Evolutionary conservation across 2,329 filamentous ascomycete species (phyloP), one percentile per base, ranked within the genome.

Genomic region (Cercospora sp.): DNA sequence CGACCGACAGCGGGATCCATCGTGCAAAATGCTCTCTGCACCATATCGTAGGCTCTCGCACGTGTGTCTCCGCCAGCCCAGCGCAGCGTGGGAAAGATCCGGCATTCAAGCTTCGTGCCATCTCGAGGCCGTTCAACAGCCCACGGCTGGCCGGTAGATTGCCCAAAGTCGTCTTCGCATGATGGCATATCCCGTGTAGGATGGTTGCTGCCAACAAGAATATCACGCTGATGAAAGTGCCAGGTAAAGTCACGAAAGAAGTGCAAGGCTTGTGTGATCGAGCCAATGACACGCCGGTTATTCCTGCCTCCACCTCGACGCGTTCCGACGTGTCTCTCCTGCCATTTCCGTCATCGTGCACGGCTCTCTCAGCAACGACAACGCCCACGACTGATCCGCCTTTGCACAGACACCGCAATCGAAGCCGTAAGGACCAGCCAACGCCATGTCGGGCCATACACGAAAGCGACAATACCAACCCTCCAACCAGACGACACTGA

Each of bases 401-500:
- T 53, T 26, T 26, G 24, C 49, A 26, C 10, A 53, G 49, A 53
- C 21, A 53, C 13, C 49, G 12, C 24, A 30, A 53, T 2, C 13
- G 24, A 28, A 16, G 49, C 49, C 13, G 49, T n/a, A 8, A 28
- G 28, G 3, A 53, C 49, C 24, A 28, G 49, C 21, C 24, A 53
- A 53, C n/a, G n/a, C 16, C 61, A 63, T 65, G 62, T 43, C 62
- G 21, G 61, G n/a, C 28, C 77, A 79, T 66, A 70, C 71, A 67
- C 77, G 74, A 72, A 84, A 84, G 76, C 78, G 80, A 63, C 80
- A 76, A 65, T 82, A 78, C 75, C 82, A 82, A 73, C 81, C 82
- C 12, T 78, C 79, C 61, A 71, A 66, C 67, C 71, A 72, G 49
- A 68, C 69, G 12, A 66, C 60, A n/a, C 83, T 84, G 68, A 82